Base-by-base conservation (phyloP, 441 rosid species). In the Raphanus hybrid region DNA sequence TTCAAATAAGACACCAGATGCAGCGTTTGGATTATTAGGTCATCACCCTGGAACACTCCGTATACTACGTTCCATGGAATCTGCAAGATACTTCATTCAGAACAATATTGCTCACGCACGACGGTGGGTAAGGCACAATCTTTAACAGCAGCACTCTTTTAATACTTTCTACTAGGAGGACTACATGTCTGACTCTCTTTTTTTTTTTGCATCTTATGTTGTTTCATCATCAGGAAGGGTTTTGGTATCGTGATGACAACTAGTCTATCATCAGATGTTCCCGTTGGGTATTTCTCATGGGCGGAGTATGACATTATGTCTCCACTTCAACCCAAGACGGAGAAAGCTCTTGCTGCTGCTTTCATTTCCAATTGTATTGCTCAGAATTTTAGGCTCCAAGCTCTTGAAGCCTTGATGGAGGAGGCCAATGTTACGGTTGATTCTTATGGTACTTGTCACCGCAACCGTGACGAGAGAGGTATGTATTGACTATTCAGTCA, bases 241-340 rank as follows among this genome's bases (percentile, higher is more conserved):
- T 90, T 79, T 71, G 70, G 85, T 70, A 50, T 94, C 69, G 84
- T 92, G 77, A 94, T 94, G 99, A 94, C 99, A 11, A 92, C 98
- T 27, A 94, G 98, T 84, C 90, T 92, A 34, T 94, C 96, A 60
- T 94, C 98, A 62, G 97, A 94, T 86, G 94, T 92, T 73, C 98
- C 97, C 55, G 97, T 94, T 73, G 97, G 98, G 65, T 94, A 94
- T 67, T 94, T 92, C 81, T 94, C 99, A 29, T 94, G 99, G 99
- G 93, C 93, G 10, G 94, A 94, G 81, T 94, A 94, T 82, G 90
- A 92, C 84, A 84, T 92, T 61, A 92, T 92, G 98, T 93, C 97
- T 26, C 94, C 94, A 1, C 67, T 89, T 82, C 83, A 86, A 79
- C 87, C 94, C 77, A 94, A 94, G 86, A 87, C 91, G 2, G 96